Base-by-base conservation (phyloP, 2,329 filamentous ascomycete genomes). In the Fusarium bulbicola region DNA sequence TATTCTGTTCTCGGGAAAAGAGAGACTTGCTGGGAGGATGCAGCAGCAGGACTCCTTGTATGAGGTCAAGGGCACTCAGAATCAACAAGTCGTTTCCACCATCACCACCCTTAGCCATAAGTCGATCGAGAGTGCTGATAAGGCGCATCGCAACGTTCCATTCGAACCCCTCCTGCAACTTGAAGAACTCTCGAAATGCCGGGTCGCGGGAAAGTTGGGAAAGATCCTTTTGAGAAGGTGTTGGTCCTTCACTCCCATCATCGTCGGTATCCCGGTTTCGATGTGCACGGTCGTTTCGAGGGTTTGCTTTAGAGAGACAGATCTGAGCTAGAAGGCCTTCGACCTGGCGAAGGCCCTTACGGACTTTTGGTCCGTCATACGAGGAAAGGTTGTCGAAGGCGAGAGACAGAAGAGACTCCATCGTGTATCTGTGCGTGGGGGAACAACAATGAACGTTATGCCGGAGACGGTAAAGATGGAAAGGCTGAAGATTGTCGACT, bases 371-470 rank as follows among this genome's bases (percentile, higher is more conserved):
- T 65, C 92, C 91, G 78, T 98, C 95, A 82, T 95, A 95, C 54
- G 95, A 98, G 69, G 95, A 97, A 74, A 98, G 92, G 84, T 97
- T 97, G 86, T 98, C 95, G 84, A 98, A 98, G 69, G 95, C 95
- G 81, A 97, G 91, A 49, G 94, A 97, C 63, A 98, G 88, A 34
- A 98, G 89, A 59, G 93, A 91, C 85, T 98, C 96, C 96, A 98
- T 98, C 30, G 36, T 47, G 46, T 56, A 65, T 43, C 37, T 63
- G 37, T 68, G 49, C 39, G 46, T 56, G 60, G 42, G 53, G 37
- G 28, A 30, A 57, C 32, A 20, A 60, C n/a, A 73, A 63, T 43
- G 59, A 67, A 46, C 20, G 59, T 59, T 32, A 50, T 24, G 61
- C 42, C 24, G n/a, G 30, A 63, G 64, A 66, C 36, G 24, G 32